phyloP scores from a whole-genome alignment of 148 eudicot species.

The Rhododendron mucronatum region DNA sequence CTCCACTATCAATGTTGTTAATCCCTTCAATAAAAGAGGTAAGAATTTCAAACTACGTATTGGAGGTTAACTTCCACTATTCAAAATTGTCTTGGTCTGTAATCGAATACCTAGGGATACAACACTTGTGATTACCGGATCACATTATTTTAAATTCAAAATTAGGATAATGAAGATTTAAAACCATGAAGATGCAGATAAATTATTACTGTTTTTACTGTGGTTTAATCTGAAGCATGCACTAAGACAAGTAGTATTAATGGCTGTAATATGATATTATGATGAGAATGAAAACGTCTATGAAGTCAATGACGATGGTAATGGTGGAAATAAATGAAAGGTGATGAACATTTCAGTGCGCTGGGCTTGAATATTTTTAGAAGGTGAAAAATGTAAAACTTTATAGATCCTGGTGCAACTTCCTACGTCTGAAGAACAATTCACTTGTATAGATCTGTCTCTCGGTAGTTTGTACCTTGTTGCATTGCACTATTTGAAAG shows the following conservation, averaged over 20 bases:
- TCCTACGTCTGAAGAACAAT: neutral
- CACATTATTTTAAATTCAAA: neutral
- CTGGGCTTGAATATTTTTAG: neutral
- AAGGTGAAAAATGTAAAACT: neutral
- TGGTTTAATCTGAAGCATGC: neutral
- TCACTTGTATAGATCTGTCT: neutral
- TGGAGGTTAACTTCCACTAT: neutral
- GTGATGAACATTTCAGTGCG: neutral
- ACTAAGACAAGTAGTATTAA: neutral
- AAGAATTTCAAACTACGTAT: neutral
- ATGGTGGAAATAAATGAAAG: neutral
- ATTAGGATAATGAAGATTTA: neutral
- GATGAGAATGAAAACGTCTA: neutral
- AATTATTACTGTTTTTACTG: neutral
- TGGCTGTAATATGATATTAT: neutral
- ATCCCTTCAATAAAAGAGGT: conserved; percentile 92
- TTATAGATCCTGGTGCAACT: neutral
- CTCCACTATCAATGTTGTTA: conserved; percentile 63
- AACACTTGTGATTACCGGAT: neutral
- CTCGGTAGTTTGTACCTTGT: neutral
- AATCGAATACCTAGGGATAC: neutral
- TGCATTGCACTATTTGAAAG: neutral
- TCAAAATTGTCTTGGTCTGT: neutral
- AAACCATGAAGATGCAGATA: neutral
- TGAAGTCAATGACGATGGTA: neutral